Conservation (phyloP, 495 filamentous ascomycete species). For the Thozetella sp. region DNA sequence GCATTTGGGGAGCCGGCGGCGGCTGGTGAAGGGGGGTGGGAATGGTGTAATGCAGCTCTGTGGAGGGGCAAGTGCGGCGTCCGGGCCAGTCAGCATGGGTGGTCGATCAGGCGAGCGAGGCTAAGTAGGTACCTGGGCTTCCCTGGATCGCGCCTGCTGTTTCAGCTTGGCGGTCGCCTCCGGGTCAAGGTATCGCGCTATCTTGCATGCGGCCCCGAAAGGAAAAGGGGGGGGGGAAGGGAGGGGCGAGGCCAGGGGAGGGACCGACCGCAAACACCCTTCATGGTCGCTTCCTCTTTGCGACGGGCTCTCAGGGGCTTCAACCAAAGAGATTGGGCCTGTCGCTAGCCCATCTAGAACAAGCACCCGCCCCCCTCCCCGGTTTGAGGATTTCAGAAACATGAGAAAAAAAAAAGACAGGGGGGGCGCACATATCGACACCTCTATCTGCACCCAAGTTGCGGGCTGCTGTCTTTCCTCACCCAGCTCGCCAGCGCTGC, state of each 20-base stretch:
- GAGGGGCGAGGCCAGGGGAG: too few species aligned
- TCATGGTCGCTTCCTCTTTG: not conserved
- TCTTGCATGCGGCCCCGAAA: not conserved
- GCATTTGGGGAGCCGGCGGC: not conserved
- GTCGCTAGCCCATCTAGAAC: not conserved
- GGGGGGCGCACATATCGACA: too few species aligned
- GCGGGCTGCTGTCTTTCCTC: too few species aligned
- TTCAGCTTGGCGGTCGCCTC: not conserved
- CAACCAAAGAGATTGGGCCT: not conserved
- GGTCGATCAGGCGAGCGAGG: not conserved
- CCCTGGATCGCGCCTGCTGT: not conserved
- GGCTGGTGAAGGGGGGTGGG: not conserved
- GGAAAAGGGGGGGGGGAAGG: too few species aligned
- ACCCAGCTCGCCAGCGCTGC: too few species aligned
- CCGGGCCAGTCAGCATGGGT: not conserved
- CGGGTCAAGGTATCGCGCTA: conserved; percentile 1
- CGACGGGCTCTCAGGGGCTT: not conserved
- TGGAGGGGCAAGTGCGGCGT: not conserved
- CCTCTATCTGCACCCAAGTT: too few species aligned
- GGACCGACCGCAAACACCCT: not conserved
- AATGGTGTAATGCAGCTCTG: not conserved
- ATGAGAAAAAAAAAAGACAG: not conserved
- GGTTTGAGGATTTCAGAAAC: conserved; percentile 2
- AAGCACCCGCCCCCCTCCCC: too few species aligned
- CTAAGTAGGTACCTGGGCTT: not conserved